Base-by-base conservation (phyloP, 495 filamentous ascomycete genomes). In the Cenococcum geophilum region DNA sequence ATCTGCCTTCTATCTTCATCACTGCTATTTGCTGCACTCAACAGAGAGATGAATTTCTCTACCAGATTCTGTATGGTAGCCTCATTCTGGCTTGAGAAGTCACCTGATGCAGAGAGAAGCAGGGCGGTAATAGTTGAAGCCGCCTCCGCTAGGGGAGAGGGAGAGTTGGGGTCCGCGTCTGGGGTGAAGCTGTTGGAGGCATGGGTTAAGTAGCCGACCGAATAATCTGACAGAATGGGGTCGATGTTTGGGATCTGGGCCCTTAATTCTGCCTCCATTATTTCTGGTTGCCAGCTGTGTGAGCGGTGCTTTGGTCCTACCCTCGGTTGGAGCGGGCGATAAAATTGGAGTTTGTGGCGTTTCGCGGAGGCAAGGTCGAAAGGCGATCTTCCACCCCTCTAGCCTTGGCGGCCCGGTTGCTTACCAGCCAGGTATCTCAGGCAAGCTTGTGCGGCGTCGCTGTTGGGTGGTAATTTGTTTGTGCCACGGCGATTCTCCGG, bases 191-290 rank as follows among this genome's bases (percentile, higher is more conserved):
- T 80, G 60, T 86, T 90, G 34, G 92, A 89, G 59, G 92, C 93
- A 79, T 97, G 92, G 70, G 83, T 90, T 62, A 99, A 78, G 71
- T 97, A 97, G 40, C 93, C 95, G 63, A 90, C 87, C 21, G 92
- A 91, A 71, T 98, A 98, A 72, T 95, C 89, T 40, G 90, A 89
- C 55, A 98, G 78, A 59, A 96, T 83, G 48, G 86, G 89, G 74
- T 98, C 93, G 59, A 96, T 86, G 63, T 87, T 86, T 52, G 93
- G 92, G 59, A 98, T 84, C 67, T 88, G 84, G 34, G 88, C 78
- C 72, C 87, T 86, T 69, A 98, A 89, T 80, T 97, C 89, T 66
- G 87, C 79, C 76, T 98, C 92, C 93, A 98, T 98, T 56, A 23
- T 66, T 21, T 16, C 21, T 25, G 61, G 20, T 20, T n/a, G 45